Percentiles rank a stretch among this genome's conserved stretches.
These are phyloP conservation scores for Pharnaceum exiguum DNA, from an alignment of 148 eudicot species.

Conservation along the genomic window DNA sequence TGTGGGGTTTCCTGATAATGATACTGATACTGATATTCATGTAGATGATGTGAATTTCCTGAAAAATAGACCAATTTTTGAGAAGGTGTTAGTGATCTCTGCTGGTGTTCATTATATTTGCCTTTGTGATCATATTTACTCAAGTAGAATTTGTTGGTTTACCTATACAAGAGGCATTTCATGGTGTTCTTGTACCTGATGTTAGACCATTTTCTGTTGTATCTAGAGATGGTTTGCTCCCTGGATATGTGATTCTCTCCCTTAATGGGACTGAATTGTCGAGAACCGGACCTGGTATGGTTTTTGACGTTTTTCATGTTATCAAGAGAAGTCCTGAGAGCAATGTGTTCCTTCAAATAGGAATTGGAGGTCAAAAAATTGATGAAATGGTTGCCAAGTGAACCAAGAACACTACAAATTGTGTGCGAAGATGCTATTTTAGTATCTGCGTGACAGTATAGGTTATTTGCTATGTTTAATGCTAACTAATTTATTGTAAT, in stretches of 20 bases:
- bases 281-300: conserved; percentile 50
- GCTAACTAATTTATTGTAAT: no score
- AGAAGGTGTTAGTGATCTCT: conserved; percentile 78
- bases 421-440: no score
- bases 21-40: conserved; percentile 92
- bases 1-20: conserved; percentile 99
- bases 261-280: conserved; percentile 53
- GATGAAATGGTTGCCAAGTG: conserved; percentile 59
- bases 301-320: conserved; percentile 68
- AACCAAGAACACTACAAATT: no score
- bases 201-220: conserved; percentile 82
- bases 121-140: conserved; percentile 63
- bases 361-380: conserved; percentile 41
- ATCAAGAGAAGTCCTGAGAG: conserved; percentile 63
- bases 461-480: no score
- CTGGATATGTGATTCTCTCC: conserved; percentile 78
- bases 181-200: conserved; percentile 92
- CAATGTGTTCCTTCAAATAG: conserved; percentile 57
- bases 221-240: conserved; percentile 71
- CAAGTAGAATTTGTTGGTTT: conserved; percentile 84
- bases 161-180: conserved; percentile 90
- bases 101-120: conserved; percentile 89
- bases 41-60: conserved; percentile 80
- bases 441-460: no score
- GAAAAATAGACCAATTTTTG: conserved; percentile 81